A percentile compares a stretch with the other conserved stretches of the same genome.
phyloP scores from a whole-genome alignment of 371 early-diverging fungal species.

The Amoeboaphelidium protococcarum region DNA sequence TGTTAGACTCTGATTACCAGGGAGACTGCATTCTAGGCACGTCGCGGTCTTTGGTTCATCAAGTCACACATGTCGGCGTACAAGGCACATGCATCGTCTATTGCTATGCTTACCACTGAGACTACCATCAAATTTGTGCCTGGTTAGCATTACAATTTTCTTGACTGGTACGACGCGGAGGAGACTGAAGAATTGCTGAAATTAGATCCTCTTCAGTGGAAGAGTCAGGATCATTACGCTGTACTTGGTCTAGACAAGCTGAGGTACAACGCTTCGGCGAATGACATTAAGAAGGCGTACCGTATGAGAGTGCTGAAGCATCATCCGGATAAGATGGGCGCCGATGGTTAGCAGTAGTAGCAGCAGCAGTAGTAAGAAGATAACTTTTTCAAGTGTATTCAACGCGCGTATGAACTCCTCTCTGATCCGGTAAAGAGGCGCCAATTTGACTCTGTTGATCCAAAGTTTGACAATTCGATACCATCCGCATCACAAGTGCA shows the following conservation, averaged over 20 bases:
- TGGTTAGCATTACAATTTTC: too few relatives aligned
- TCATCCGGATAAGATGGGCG: slow-evolving; percentile 59
- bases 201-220: background rate
- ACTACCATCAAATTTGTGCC: too few relatives aligned
- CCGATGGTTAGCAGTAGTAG: slow-evolving; percentile 25
- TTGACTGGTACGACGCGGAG: background rate
- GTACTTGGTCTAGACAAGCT: slow-evolving; percentile 51
- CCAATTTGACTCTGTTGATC: slow-evolving; percentile 91
- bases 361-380: too few relatives aligned
- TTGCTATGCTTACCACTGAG: too few relatives aligned
- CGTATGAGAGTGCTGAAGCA: slow-evolving; percentile 58
- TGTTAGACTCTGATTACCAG: too few relatives aligned
- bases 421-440: slow-evolving; percentile 69
- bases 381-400: slow-evolving; percentile 93
- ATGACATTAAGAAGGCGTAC: slow-evolving; percentile 45
- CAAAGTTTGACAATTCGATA: slow-evolving; percentile 27
- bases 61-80: too few relatives aligned
- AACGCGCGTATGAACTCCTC: slow-evolving; percentile 83
- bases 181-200: background rate
- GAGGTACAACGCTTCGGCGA: slow-evolving; percentile 50
- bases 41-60: background rate
- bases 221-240: slow-evolving; percentile 61
- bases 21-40: background rate
- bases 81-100: too few relatives aligned
- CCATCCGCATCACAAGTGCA: too few relatives aligned